Base-by-base conservation (phyloP, 176 grass and related monocot genomes). In the Calamus simplicifolius region DNA sequence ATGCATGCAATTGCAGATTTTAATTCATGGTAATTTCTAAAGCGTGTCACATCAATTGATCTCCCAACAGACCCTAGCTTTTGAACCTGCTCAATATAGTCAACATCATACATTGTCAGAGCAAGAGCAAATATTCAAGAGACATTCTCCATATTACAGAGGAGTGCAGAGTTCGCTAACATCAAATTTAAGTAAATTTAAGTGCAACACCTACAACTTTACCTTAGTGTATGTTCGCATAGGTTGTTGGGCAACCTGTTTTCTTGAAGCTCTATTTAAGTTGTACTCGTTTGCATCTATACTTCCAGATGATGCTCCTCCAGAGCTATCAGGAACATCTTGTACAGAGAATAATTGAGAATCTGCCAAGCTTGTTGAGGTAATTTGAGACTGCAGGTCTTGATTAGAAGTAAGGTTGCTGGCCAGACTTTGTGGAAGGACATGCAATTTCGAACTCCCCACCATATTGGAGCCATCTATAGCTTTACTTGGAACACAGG, bases 151-250 rank as follows among this genome's bases (percentile, higher is more conserved):
- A 13, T 2, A 43, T 43, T 43, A 8, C 2, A 13, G 35, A 2
- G 8, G 21, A 23, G 29, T 13, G 35, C 35, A 43, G 7, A 43
- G 35, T 43, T 43, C 35, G 3, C 35, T 43, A 43, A 43, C 35
- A 43, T 43, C 35, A 43, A 0, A 12, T 43, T 43, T 43, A 2
- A 3, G 35, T 13, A 43, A 0, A 12, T 43, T 43, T 43, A 2
- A 3, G 35, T 13, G 12, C 12, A 13, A 43, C 3, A 43, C 8
- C 15, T 25, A 70, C 3, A 15, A 48, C 14, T 77, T 12, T 81
- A 92, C 93, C 93, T 98, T 98, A 18, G 93, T 98, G 54, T 85
- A 98, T 63, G 93, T 98, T 52, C 93, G 72, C 38, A 92, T 73
- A 16, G 87, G 93, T 49, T 67, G 88, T 73, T 79, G 89, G 17